Evolutionary conservation across 1,139 yeast species (phyloP), one percentile per base, ranked within the genome.

Genomic region (Geotrichum armillariae): DNA sequence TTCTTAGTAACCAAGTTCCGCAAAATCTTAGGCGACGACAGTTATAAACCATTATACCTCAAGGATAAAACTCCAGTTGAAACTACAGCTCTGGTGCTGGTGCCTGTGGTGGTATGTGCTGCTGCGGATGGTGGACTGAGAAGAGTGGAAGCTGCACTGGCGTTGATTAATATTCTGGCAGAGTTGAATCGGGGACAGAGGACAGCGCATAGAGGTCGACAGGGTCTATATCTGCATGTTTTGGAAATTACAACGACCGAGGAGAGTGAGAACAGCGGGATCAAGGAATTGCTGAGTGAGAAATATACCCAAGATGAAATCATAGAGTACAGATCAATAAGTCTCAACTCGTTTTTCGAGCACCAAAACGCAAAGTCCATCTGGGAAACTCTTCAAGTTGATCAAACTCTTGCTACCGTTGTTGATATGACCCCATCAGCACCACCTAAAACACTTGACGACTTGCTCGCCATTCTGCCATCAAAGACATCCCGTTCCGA

Each of bases 211-310:
- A 73, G 80, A 35, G 91, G 90, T 0, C 73, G 75, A 39, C 78
- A 78, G 41, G 97, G 96, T 0, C 87, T 86, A 59, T 76, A 75
- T 41, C 60, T 89, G 29, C 72, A 77, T 41, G 77, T 82, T 1
- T 62, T 85, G 3, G 72, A 78, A 55, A 70, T 85, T 31, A 79
- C 79, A 54, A n/a, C n/a, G n/a, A 60, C 29, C 7, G 53, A 43
- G 1, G 59, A 60, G 31, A 51, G 37, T n/a, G 53, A 39, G 1
- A 23, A 12, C 12, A 20, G 22, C 27, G 40, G 33, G 14, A 25
- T 7, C 6, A 22, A 45, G 22, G 16, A 25, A 18, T 31, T 41
- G 36, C 31, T 46, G 16, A 22, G 33, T 27, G 25, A 22, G 5
- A 33, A 39, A n/a, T 49, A 43, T 21, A 41, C 36, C 12, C 40